Base-by-base conservation (phyloP, 352 stramenopile species). In the Globisporangium echinulatum region DNA sequence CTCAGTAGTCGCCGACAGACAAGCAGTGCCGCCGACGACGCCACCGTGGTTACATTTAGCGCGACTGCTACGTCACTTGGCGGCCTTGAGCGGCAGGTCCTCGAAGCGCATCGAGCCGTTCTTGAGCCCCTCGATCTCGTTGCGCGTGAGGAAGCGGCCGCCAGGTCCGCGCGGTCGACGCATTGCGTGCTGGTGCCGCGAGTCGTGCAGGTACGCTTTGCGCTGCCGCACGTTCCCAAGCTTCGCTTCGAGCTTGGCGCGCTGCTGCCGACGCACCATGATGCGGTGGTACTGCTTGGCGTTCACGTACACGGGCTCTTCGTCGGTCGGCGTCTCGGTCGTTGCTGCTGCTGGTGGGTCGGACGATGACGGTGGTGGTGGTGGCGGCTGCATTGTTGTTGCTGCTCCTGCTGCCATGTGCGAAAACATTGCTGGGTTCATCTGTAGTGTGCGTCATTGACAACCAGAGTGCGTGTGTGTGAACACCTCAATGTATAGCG, bases 241-340 rank as follows among this genome's bases (percentile, higher is more conserved):
- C 65, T 95, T 93, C 37, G 83, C 80, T 59, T 95, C 87, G 15
- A 93, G 75, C 64, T 96, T 96, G 47, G 85, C 82, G 37, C 85
- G 77, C 63, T 93, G 84, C 60, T 96, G 82, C 58, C 87, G 79
- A 44, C 87, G 85, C 52, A 94, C 84, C 77, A 96, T 85, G 62
- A 96, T 96, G 36, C 87, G 82, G 63, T 94, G 82, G 62, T 96
- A 96, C 65, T 96, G 87, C 72, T 96, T 96, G 53, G 85, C 87
- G 62, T 96, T 96, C 43, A 96, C 87, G 61, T 95, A 96, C 43
- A 96, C 83, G 8, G 87, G 87, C 52, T 94, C 85, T 61, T 96
- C 87, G 40, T 96, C 87, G 5, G 79, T 25, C 67, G 63, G 82
- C 71, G 55, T 92, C 77, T 25, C 25, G 25, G 25, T 2, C 25